Evolutionary conservation across 169 alveolate species (phyloP).

Genomic region (Eimeria brunetti): DNA sequence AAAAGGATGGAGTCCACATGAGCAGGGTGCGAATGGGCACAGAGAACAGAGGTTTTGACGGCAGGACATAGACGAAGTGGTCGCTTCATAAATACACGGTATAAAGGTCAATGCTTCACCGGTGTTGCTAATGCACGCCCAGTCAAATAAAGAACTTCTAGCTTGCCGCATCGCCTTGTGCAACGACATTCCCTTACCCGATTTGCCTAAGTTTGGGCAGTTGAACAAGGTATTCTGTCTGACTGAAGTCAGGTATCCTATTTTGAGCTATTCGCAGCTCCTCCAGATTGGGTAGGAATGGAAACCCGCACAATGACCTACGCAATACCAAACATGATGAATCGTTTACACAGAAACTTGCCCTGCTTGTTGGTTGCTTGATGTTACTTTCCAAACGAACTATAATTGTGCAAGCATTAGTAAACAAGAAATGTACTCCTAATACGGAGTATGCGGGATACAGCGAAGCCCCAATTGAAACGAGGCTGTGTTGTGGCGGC

Average conservation of each 20-base stretch:
- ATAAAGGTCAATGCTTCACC: background rate
- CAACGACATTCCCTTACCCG: background rate
- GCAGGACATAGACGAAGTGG: background rate
- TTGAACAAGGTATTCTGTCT: conserved; percentile 51
- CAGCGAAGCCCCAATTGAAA: too few species aligned
- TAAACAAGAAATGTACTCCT: too few species aligned
- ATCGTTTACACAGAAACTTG: too few species aligned
- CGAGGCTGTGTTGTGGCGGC: background rate
- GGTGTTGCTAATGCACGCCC: background rate
- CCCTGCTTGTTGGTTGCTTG: too few species aligned
- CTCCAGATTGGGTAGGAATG: conserved; percentile 52
- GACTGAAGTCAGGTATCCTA: conserved; percentile 60
- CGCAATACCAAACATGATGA: background rate
- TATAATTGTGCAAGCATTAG: too few species aligned
- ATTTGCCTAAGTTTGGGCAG: conserved; percentile 34
- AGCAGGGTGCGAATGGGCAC: background rate
- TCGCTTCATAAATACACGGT: background rate
- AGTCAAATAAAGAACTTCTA: background rate
- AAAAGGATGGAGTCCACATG: background rate
- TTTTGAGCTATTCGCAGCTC: conserved; percentile 57
- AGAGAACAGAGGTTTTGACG: background rate
- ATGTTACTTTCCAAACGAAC: background rate
- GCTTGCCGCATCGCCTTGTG: background rate
- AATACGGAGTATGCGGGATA: too few species aligned
- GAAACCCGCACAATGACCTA: conserved; percentile 57